Evolutionary conservation across 176 grass and related monocot species (phyloP), one percentile per base, ranked within the genome.

Genomic region (Rhynchospora breviuscula): DNA sequence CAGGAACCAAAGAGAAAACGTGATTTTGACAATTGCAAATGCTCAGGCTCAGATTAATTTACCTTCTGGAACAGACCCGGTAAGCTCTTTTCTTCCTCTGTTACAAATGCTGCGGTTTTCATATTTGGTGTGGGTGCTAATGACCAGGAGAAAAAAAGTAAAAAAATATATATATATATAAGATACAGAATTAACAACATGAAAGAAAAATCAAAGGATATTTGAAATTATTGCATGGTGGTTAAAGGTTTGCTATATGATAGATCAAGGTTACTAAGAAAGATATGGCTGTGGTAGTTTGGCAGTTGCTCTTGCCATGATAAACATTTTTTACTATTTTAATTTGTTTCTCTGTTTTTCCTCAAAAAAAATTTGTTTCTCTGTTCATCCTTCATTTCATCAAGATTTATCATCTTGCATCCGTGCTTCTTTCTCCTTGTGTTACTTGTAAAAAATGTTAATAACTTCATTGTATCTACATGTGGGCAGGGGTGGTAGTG

Each of bases 1-100:
- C 85, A 86, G 89, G 40, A 98, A 98, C 81, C 95, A 98, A 84
- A 91, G 92, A 79, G 95, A 98, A 89, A 95, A 98, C 91, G 83
- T 98, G 31, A 85, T 93, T 51, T 88, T 98, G 77, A 87, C 85
- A 43, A 87, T 95, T 85, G 88, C 95, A 71, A 98, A 95, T 95
- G 92, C 95, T 84, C 95, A 98, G 48, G 90, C 91, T 68, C 68
- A 58, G 48, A 84, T 93, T 49, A 79, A 77, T 46, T 51, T 98
- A 80, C 84, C 53, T 63, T 26, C 11, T 76, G 90, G 18, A 29
- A 81, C 73, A 56, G 95, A 98, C 61, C 92, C 91, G 4, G 95
- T 98, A 54, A 87, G 92, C 88, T 85, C 12, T 46, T 74, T 63
- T 85, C 6, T 70, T 56, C 44, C 61, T 56, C 22, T 17, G 48